Evolutionary conservation across 257 asterid genomes (phyloP).

Genomic region (Solanum infundibuliforme): DNA sequence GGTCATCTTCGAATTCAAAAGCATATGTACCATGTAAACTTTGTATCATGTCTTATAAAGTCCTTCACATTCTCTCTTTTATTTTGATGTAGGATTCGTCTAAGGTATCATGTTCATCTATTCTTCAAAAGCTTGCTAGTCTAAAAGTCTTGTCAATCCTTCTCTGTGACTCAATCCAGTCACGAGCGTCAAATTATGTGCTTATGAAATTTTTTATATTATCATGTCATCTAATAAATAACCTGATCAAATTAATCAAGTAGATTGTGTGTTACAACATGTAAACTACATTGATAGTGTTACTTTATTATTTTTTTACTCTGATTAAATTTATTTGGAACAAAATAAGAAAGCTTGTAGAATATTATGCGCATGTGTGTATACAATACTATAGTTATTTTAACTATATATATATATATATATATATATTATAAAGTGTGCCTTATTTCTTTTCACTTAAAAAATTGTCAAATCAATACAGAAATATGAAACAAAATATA

Average conservation of each 20-base stretch:
- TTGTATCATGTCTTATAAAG: no score
- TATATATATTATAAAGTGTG: neutral
- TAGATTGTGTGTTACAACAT: neutral
- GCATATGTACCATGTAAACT: neutral
- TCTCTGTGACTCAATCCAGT: neutral
- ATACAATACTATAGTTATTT: neutral
- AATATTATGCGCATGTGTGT: neutral
- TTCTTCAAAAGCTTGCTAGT: neutral
- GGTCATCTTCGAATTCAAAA: neutral
- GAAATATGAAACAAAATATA: neutral
- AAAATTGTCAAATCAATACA: neutral
- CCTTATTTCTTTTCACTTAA: neutral
- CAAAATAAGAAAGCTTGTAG: neutral
- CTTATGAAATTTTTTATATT: neutral
- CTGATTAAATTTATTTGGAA: neutral
- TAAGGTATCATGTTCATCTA: neutral
- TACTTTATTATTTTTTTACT: neutral
- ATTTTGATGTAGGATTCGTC: rapidly evolving
- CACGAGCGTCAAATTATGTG: neutral
- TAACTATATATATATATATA: neutral
- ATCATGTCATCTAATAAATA: neutral
- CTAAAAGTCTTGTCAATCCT: neutral
- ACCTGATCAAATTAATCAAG: neutral
- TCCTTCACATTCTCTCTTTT: neutral
- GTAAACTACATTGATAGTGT: neutral